Evolutionary conservation across 352 stramenopile genomes (phyloP).

Genomic region (Pythium aphanidermatum): DNA sequence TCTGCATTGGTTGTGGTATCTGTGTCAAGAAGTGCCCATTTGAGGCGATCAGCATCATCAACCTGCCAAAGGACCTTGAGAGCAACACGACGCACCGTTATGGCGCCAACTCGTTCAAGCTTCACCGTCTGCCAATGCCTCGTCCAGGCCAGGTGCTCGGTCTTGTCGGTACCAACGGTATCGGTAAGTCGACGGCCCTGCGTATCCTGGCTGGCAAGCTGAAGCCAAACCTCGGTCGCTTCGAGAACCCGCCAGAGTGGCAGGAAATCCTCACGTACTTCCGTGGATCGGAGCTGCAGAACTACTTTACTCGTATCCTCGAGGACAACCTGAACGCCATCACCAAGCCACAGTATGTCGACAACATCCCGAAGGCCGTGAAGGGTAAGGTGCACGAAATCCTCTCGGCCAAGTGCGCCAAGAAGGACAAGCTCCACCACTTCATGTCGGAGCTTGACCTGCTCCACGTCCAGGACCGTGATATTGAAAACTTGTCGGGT

Average conservation of each 20-base stretch:
- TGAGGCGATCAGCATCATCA: slow-evolving; percentile 99
- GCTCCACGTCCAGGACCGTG: slow-evolving; percentile 95
- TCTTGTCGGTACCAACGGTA: slow-evolving; percentile 99
- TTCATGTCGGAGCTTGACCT: slow-evolving; percentile 94
- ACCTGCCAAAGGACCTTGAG: slow-evolving; percentile 98
- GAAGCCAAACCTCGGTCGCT: slow-evolving; percentile 98
- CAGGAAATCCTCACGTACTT: slow-evolving; percentile 99
- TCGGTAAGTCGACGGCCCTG: slow-evolving; percentile 99
- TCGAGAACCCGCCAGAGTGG: slow-evolving; percentile 97
- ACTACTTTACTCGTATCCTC: slow-evolving; percentile 99
- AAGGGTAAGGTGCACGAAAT: slow-evolving; percentile 94
- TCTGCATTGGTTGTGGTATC: slow-evolving; percentile 99
- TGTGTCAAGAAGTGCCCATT: slow-evolving; percentile 99
- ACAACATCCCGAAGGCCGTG: slow-evolving; percentile 98
- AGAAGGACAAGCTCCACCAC: slow-evolving; percentile 71
- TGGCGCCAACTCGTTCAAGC: slow-evolving; percentile 99
- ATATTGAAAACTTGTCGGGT: slow-evolving; percentile 95
- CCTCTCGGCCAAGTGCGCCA: slow-evolving; percentile 92
- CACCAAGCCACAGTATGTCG: slow-evolving; percentile 99
- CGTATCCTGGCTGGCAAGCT: slow-evolving; percentile 99
- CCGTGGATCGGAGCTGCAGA: slow-evolving; percentile 96
- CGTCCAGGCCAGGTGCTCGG: slow-evolving; percentile 97
- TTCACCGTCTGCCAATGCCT: slow-evolving; percentile 98
- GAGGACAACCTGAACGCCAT: slow-evolving; percentile 99
- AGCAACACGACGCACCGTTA: slow-evolving; percentile 99